These are phyloP conservation scores for Phellopilus nigrolimitatus DNA, from an alignment of 1,284 basidiomycete species.

Conservation along the genomic window DNA sequence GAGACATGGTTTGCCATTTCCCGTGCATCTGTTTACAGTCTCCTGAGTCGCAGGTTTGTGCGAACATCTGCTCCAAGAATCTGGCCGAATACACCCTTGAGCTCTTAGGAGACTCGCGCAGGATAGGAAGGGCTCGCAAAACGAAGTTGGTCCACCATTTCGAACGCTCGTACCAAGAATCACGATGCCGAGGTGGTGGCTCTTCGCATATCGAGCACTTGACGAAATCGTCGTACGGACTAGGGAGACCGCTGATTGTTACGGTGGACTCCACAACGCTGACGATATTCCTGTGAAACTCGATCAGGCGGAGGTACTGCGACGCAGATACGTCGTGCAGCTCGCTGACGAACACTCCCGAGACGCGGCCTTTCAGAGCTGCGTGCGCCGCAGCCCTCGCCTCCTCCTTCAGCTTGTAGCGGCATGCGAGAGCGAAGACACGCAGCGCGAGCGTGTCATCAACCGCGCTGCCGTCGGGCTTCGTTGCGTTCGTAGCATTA, in stretches of 20 bases:
- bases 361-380: conserved; percentile 1
- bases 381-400: conserved; percentile 9
- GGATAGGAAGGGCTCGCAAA: neutral
- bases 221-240: neutral
- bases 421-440: conserved; percentile 7
- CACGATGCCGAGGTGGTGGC: no score
- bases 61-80: neutral
- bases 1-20: neutral
- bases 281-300: conserved; percentile 6
- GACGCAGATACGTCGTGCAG: conserved; percentile 11
- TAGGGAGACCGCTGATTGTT: neutral
- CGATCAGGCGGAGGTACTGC: conserved; percentile 9
- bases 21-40: neutral
- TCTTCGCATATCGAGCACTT: neutral
- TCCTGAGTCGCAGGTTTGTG: neutral
- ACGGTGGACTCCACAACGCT: neutral
- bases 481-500: conserved; percentile 37
- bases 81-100: neutral
- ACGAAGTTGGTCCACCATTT: neutral
- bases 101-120: neutral
- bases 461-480: neutral
- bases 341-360: conserved; percentile 3
- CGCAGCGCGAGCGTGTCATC: conserved; percentile 14
- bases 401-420: conserved; percentile 6
- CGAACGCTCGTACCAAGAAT: neutral